These are phyloP conservation scores for Acidomyces sp. DNA, from an alignment of 495 filamentous ascomycete species.

Conservation along the genomic window DNA sequence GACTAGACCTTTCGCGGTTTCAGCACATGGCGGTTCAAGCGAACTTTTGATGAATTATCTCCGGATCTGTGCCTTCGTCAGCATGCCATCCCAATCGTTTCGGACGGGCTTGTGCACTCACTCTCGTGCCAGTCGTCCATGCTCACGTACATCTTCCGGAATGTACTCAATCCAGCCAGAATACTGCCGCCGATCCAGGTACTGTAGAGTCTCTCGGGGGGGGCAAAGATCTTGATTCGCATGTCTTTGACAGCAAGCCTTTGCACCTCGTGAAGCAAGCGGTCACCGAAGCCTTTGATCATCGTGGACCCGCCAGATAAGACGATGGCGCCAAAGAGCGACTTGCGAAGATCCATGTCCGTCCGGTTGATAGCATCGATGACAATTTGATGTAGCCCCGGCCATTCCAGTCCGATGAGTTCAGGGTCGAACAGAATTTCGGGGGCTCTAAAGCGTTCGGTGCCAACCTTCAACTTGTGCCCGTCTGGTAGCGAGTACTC, in stretches of 20 bases:
- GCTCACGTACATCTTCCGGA: slow-evolving; percentile 99
- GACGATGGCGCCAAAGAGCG: slow-evolving; percentile 90
- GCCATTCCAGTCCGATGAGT: slow-evolving; percentile 92
- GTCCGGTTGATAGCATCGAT: slow-evolving; percentile 92
- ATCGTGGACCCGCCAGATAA: slow-evolving; percentile 90
- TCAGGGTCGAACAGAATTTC: slow-evolving; percentile 98
- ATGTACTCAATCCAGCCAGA: slow-evolving; percentile 90
- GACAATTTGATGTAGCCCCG: slow-evolving; percentile 92
- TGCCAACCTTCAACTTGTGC: slow-evolving; percentile 77
- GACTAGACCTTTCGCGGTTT: background rate
- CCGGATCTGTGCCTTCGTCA: slow-evolving; percentile 44
- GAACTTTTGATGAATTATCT: slow-evolving; percentile 96
- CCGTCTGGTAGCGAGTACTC: slow-evolving; percentile 89
- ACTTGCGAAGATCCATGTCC: slow-evolving; percentile 92
- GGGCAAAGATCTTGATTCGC: slow-evolving; percentile 97
- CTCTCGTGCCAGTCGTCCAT: slow-evolving; percentile 98
- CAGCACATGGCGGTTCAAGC: slow-evolving; percentile 36
- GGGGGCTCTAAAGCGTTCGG: slow-evolving; percentile 87
- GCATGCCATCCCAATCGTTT: background rate
- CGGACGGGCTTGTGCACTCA: slow-evolving; percentile 3
- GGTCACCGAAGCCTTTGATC: slow-evolving; percentile 87
- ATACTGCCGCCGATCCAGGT: slow-evolving; percentile 99
- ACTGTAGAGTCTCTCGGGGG: slow-evolving; percentile 92
- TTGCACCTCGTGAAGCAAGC: slow-evolving; percentile 83
- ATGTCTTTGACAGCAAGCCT: slow-evolving; percentile 91